Evolutionary conservation across 768 basidiomycete genomes (phyloP).

Genomic region (Boletus subcaerulescens): DNA sequence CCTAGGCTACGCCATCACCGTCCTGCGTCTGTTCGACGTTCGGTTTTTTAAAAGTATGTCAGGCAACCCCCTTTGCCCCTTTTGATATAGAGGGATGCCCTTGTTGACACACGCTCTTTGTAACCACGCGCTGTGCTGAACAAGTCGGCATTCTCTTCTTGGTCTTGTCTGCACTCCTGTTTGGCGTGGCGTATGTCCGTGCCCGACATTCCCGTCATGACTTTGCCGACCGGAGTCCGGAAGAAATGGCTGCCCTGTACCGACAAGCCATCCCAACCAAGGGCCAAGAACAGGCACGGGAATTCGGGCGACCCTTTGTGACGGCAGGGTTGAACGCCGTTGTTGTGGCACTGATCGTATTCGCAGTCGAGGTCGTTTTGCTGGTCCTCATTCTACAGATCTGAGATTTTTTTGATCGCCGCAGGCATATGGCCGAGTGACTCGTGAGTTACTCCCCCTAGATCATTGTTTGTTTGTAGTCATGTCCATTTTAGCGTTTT

Average conservation of each 20-base stretch:
- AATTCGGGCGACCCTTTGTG: conserved; percentile 74
- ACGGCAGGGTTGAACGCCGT: conserved; percentile 76
- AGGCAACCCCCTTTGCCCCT: neutral
- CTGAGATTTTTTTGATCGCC: conserved; percentile 9
- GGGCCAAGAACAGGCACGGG: conserved; percentile 57
- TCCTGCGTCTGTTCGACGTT: conserved; percentile 75
- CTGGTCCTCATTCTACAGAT: conserved; percentile 55
- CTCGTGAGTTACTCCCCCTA: conserved; percentile 2
- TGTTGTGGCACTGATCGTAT: conserved; percentile 57
- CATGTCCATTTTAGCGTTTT: neutral
- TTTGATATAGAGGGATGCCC: neutral
- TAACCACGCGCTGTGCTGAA: neutral
- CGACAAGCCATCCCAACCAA: conserved; percentile 47
- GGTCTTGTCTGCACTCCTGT: conserved; percentile 58
- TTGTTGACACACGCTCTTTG: neutral
- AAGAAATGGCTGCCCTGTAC: conserved; percentile 27
- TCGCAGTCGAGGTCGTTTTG: conserved; percentile 61
- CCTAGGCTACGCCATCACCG: conserved; percentile 69
- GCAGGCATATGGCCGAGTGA: neutral
- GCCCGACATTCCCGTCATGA: conserved; percentile 68
- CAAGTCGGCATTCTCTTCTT: conserved; percentile 62
- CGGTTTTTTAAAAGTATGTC: conserved; percentile 69
- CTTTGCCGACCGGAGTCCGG: conserved; percentile 61
- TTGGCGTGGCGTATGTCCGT: conserved; percentile 56
- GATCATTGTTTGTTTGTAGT: neutral